Evolutionary conservation across 495 filamentous ascomycete genomes (phyloP).

Genomic region (Aspergillus nidulans): DNA sequence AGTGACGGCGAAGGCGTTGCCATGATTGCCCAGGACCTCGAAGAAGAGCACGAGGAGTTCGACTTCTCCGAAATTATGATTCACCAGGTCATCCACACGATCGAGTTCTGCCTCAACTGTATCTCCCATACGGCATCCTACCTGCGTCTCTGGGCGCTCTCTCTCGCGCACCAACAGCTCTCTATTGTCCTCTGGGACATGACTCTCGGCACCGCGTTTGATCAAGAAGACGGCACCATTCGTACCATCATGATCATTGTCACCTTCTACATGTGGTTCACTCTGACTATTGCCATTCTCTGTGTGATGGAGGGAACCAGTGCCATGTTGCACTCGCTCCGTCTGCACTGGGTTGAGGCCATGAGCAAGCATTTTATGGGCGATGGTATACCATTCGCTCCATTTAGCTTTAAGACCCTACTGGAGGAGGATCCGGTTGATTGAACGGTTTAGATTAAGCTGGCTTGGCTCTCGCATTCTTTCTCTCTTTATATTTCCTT

Average conservation of each 20-base stretch:
- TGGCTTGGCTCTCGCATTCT: no score
- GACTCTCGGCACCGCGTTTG: conserved; percentile 78
- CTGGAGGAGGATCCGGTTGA: conserved; percentile 78
- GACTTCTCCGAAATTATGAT: conserved; percentile 97
- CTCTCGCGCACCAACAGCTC: conserved; percentile 95
- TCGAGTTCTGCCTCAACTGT: conserved; percentile 99
- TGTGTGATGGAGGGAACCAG: conserved; percentile 80
- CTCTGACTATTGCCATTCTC: conserved; percentile 72
- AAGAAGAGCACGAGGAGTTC: conserved; percentile 85
- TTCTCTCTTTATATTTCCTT: conserved; percentile 4
- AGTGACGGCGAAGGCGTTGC: conserved; percentile 84
- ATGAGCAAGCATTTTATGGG: conserved; percentile 99
- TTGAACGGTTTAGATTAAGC: conserved; percentile 46
- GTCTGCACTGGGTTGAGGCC: conserved; percentile 99
- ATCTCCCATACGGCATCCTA: conserved; percentile 99
- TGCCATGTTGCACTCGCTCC: conserved; percentile 89
- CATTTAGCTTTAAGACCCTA: conserved; percentile 84
- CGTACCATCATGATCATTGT: conserved; percentile 77
- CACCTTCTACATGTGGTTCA: conserved; percentile 83
- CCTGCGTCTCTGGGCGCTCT: conserved; percentile 96
- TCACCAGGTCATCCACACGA: conserved; percentile 98
- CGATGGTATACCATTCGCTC: conserved; percentile 83
- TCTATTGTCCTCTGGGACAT: conserved; percentile 95
- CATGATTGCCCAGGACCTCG: conserved; percentile 84
- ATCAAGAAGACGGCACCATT: conserved; percentile 51